Evolutionary conservation across 2,329 filamentous ascomycete species (phyloP), one percentile per base, ranked within the genome.

Genomic region (Fusarium oligoseptatum): DNA sequence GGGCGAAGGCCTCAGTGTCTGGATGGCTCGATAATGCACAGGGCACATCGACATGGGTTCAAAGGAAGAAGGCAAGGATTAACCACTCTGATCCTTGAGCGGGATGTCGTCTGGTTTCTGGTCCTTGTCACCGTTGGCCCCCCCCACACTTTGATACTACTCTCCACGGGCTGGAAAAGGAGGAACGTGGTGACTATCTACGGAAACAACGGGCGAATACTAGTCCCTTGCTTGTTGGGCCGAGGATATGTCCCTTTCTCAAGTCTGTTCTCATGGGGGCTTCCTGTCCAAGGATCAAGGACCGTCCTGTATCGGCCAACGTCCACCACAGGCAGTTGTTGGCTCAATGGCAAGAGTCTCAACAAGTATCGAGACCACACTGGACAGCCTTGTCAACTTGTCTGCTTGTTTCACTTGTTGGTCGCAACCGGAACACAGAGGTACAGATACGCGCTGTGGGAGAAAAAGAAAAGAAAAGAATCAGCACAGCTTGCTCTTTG

Each of bases 11-110:
- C 66, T 62, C 57, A 27, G 56, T 52, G 56, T 56, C 32, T 58
- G 36, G 52, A 65, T 77, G 72, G 74, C 70, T 76, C 64, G 66
- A 73, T 68, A 66, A 65, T 60, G 67, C 58, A 69, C 37, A 45
- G 70, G 50, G 60, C 58, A 62, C 60, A 65, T 68, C 41, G 61
- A 64, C 64, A 68, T 61, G 64, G 70, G 57, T 67, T 41, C 39
- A 58, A 62, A 43, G 39, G 34, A 60, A 36, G 48, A 71, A 52
- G 57, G 52, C 50, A 60, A 66, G 41, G 62, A 72, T 66, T 48
- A 37, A 48, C 50, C 52, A 52, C 17, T 65, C 22, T 41, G 58
- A 60, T 55, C 57, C 32, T 50, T 52, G 48, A 17, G 15, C 50
- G 24, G 14, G 48, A 50, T 60, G 41, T 41, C 61, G 37, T 56